Conservation (phyloP, 192 early-diverging fungal genomes). For the Coemansia sp. region DNA sequence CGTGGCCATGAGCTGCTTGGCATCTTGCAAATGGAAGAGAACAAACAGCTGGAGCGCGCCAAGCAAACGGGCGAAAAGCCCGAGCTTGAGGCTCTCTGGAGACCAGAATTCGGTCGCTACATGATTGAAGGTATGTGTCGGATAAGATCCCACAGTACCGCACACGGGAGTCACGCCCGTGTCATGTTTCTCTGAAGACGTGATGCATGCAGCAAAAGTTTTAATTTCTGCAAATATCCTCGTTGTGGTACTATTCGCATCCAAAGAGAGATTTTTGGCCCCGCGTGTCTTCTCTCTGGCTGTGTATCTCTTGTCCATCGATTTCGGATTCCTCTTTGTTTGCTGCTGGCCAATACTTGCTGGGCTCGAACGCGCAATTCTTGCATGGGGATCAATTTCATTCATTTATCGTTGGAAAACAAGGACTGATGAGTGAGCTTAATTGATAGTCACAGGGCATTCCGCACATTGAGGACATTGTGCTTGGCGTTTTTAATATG, state of each 20-base stretch:
- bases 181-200: neutral
- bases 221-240: conserved; percentile 5
- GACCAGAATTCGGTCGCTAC: conserved; percentile 94
- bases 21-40: conserved; percentile 71
- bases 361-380: conserved; percentile 3
- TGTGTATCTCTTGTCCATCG: neutral
- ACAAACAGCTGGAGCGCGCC: conserved; percentile 51
- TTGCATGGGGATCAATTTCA: neutral
- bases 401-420: neutral
- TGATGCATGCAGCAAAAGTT: neutral
- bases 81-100: conserved; percentile 77
- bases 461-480: neutral
- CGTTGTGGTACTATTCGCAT: neutral
- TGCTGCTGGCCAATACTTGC: neutral
- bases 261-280: neutral
- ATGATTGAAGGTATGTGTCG: conserved; percentile 81
- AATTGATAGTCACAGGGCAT: conserved; percentile 6
- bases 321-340: neutral
- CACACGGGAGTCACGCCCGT: neutral
- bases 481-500: neutral
- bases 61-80: conserved; percentile 40
- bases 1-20: conserved; percentile 80
- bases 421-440: neutral
- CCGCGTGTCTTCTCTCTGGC: neutral
- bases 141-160: too few relatives aligned